A percentile compares a stretch with the other conserved stretches of the same genome.
Conservation (phyloP, 2,329 filamentous ascomycete species). For the Cladophialophora psammophila region DNA sequence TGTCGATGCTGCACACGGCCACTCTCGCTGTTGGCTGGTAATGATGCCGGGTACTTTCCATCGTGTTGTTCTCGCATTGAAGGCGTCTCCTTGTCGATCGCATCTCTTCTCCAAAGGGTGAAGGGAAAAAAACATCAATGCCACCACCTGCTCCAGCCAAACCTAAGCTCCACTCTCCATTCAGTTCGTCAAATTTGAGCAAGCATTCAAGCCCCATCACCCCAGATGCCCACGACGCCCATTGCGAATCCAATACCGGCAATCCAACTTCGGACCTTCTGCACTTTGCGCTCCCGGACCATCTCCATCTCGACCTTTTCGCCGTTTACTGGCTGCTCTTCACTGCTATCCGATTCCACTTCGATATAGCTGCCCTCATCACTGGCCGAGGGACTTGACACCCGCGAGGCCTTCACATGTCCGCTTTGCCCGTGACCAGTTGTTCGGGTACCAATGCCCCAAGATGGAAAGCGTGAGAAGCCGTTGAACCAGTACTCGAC, state of each 20-base stretch:
- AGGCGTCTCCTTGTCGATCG: neutral
- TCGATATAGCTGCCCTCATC: conserved; percentile 40
- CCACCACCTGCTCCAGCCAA: neutral
- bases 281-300: conserved; percentile 51
- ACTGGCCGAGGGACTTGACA: conserved; percentile 24
- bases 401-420: conserved; percentile 17
- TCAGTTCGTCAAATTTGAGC: neutral
- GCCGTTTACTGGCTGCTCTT: conserved; percentile 54
- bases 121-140: neutral
- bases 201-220: conserved; percentile 48
- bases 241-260: conserved; percentile 54
- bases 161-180: neutral
- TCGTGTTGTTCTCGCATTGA: conserved; percentile 3
- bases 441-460: conserved; percentile 45
- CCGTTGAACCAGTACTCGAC: conserved; percentile 79
- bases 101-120: neutral
- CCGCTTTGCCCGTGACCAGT: conserved; percentile 7
- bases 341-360: conserved; percentile 37
- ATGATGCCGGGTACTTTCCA: neutral
- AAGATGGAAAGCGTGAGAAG: conserved; percentile 59
- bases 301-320: conserved; percentile 55
- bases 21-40: neutral
- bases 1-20: neutral
- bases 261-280: conserved; percentile 49
- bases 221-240: conserved; percentile 59